Base-by-base conservation (phyloP, 192 early-diverging fungal species). In the Chytriomyces sp. region DNA sequence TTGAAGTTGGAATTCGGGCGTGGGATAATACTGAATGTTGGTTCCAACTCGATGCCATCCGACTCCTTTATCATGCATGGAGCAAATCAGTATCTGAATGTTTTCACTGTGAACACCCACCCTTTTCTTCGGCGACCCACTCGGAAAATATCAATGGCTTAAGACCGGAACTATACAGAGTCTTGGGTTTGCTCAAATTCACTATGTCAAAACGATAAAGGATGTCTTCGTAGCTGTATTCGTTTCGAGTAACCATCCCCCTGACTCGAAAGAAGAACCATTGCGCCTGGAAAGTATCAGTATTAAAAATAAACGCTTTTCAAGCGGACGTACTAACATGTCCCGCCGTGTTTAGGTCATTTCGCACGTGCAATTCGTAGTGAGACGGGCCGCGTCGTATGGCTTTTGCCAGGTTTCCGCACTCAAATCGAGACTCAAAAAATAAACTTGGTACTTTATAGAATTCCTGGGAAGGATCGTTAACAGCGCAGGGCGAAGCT, bases 371-470 rank as follows among this genome's bases (percentile, higher is more conserved):
- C 41, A 79, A 41, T 28, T 82, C 73, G 44, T 82, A 82, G n/a
- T 59, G 59, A 32, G 56, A 64, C 39, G 41, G 53, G 5, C 62
- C 80, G 37, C 55, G 28, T 14, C 78, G 65, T 5, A 58, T 36
- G 0, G 75, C 82, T 39, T 65, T 67, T 2, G 26, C 64, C 54
- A 83, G 72, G 64, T 83, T 83, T 1, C 82, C 82, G 56, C 70
- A 77, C 59, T 83, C 82, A 60, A 83, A 83, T 2, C 80, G 68
- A 14, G 82, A 83, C 39, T 83, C 82, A 58, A 83, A 83, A 14
- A 39, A 5, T 12, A 82, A 73, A 2, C 72, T 36, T 3, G 62
- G 39, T 22, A 67, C 40, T 31, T 57, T 57, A 30, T 19, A 25
- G 6, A 53, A 40, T 22, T 65, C 33, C n/a, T 37, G 49, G 31